phyloP scores from a whole-genome alignment of 164 flowering plant species.

The Cinnamomum chago region DNA sequence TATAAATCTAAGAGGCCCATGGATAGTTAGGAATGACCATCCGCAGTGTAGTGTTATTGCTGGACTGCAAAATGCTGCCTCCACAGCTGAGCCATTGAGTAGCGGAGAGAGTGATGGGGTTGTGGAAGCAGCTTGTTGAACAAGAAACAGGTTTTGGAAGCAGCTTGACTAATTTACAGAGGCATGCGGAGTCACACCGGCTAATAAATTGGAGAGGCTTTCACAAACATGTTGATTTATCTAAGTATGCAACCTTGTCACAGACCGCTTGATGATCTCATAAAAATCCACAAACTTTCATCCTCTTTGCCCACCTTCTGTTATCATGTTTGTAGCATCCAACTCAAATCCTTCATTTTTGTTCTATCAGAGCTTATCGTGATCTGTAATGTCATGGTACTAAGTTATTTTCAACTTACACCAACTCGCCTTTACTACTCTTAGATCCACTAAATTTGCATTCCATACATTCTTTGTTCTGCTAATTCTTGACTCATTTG shows the following conservation, averaged over 20 bases:
- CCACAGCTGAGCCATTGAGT: constrained; percentile 73
- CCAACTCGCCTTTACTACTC: too few relatives aligned
- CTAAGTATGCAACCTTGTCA: not conserved
- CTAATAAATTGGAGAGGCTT: constrained; percentile 64
- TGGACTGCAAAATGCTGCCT: constrained; percentile 43
- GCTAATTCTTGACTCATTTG: too few relatives aligned
- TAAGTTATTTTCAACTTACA: too few relatives aligned
- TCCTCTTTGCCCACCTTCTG: too few relatives aligned
- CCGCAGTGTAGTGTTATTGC: constrained; percentile 24
- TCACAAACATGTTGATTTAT: constrained; percentile 82
- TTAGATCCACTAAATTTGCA: too few relatives aligned
- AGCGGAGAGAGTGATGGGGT: constrained; percentile 80
- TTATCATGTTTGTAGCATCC: too few relatives aligned
- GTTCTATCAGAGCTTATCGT: too few relatives aligned
- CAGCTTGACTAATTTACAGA: constrained; percentile 65
- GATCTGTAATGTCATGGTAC: too few relatives aligned
- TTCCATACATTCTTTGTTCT: too few relatives aligned
- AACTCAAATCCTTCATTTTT: too few relatives aligned
- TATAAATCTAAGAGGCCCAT: constrained; percentile 24
- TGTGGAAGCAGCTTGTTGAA: constrained; percentile 59
- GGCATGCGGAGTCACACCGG: constrained; percentile 78
- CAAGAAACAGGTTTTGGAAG: constrained; percentile 66
- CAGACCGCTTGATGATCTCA: too few relatives aligned
- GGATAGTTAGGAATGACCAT: constrained; percentile 25
- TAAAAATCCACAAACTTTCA: too few relatives aligned